phyloP scores from a whole-genome alignment of 1,139 yeast genomes.

The Trichomonascaceae sp. region DNA sequence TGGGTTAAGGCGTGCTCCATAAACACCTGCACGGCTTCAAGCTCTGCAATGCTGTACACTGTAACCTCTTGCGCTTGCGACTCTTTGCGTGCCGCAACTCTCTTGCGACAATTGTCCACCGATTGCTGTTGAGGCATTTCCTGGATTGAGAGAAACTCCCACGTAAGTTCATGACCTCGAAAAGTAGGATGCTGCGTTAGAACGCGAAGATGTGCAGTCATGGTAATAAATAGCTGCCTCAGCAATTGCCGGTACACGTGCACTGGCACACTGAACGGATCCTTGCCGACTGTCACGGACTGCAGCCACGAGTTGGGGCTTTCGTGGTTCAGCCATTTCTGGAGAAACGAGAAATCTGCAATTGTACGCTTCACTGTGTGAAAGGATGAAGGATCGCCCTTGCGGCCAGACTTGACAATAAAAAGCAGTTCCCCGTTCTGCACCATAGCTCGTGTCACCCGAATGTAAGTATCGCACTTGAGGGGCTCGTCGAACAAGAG shows the following conservation, averaged over 20 bases:
- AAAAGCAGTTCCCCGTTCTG: constrained; percentile 19
- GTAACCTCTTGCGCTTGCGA: constrained; percentile 16
- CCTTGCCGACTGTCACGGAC: constrained; percentile 16
- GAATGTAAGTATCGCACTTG: not conserved
- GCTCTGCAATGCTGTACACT: constrained; percentile 13
- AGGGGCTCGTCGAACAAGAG: not conserved
- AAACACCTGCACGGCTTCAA: constrained; percentile 16
- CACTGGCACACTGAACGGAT: constrained; percentile 25
- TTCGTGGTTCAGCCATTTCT: constrained; percentile 26
- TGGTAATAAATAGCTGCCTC: constrained; percentile 35
- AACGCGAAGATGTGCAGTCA: constrained; percentile 36
- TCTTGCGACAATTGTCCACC: constrained; percentile 24
- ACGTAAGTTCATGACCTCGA: constrained; percentile 26
- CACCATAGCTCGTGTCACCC: constrained; percentile 17
- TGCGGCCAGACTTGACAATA: constrained; percentile 20
- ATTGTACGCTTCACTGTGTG: constrained; percentile 23
- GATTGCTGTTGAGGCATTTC: constrained; percentile 24
- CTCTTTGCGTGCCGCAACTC: constrained; percentile 24
- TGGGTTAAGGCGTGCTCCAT: constrained; percentile 17
- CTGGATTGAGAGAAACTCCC: constrained; percentile 34
- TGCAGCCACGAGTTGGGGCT: constrained; percentile 28
- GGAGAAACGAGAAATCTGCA: constrained; percentile 28
- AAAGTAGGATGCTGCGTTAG: constrained; percentile 27
- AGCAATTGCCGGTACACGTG: constrained; percentile 27
- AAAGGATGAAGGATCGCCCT: constrained; percentile 8